Percentiles rank a stretch among this genome's conserved stretches.
Conservation (phyloP, 2,329 filamentous ascomycete species). For the Blumeria hordei region DNA sequence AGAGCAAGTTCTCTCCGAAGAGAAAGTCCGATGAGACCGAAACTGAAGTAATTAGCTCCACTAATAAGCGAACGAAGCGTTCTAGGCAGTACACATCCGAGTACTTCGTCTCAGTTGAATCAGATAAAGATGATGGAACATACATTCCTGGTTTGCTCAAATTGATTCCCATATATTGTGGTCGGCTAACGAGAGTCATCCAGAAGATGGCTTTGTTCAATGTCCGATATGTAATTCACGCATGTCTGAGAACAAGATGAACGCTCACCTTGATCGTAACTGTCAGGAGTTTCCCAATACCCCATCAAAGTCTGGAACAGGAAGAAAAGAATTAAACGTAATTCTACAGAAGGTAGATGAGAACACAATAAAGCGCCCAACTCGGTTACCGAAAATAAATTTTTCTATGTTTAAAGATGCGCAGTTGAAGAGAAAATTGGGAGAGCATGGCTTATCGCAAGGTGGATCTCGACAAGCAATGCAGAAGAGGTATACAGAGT, state of each 20-base stretch:
- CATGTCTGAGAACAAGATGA: conserved; percentile 63
- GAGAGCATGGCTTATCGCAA: conserved; percentile 53
- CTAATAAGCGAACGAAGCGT: conserved; percentile 27
- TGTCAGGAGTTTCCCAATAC: conserved; percentile 4
- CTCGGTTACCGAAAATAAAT: conserved; percentile 46
- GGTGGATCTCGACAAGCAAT: conserved; percentile 44
- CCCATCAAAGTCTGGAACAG: background rate
- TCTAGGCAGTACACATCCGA: conserved; percentile 14
- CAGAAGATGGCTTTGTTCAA: conserved; percentile 35
- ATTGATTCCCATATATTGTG: background rate
- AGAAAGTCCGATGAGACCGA: conserved; percentile 9
- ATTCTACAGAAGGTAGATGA: conserved; percentile 6
- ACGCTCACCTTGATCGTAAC: conserved; percentile 48
- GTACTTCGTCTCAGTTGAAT: conserved; percentile 12
- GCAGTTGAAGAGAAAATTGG: conserved; percentile 55
- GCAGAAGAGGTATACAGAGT: conserved; percentile 67
- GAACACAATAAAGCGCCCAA: conserved; percentile 8
- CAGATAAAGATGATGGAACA: conserved; percentile 9
- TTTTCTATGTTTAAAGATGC: conserved; percentile 71
- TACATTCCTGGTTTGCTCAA: conserved; percentile 11
- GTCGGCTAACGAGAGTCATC: conserved; percentile 1
- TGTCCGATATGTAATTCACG: conserved; percentile 57
- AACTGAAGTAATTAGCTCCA: conserved; percentile 11
- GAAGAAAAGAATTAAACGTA: conserved; percentile 1
- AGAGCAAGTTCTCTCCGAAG: background rate